A percentile compares a stretch with the other conserved stretches of the same genome.
Conservation (phyloP, 2,329 filamentous ascomycete species). For the Talaromyces sp. region DNA sequence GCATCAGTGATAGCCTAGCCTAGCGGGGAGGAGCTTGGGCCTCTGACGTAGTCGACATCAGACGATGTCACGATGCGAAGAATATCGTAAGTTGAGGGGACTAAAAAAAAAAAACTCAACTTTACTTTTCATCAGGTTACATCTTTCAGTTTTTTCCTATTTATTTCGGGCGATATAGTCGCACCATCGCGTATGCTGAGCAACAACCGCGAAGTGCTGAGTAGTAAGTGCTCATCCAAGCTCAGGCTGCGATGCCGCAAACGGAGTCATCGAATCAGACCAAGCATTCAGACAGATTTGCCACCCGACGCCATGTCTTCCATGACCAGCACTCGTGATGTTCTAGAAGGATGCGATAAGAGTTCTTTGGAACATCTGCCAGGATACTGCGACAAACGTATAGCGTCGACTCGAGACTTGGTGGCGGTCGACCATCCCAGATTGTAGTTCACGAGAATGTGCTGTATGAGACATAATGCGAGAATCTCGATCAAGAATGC, state of each 20-base stretch:
- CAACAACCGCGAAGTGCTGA: neutral
- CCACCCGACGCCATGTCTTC: neutral
- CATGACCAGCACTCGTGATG: neutral
- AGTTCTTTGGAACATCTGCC: neutral
- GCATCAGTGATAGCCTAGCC: neutral
- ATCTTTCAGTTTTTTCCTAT: too few relatives aligned
- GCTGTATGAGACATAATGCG: too few relatives aligned
- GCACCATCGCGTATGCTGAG: neutral
- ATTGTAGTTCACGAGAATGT: too few relatives aligned
- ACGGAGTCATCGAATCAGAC: neutral
- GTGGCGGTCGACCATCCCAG: too few relatives aligned
- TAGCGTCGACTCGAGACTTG: neutral
- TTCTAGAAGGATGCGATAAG: slow-evolving; percentile 9
- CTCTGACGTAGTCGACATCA: slow-evolving; percentile 13
- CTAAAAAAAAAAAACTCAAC: too few relatives aligned
- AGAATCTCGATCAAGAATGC: too few relatives aligned
- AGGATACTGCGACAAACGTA: neutral
- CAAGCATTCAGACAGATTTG: neutral
- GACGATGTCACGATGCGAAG: neutral
- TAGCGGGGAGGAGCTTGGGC: slow-evolving; percentile 19
- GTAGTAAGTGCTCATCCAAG: neutral
- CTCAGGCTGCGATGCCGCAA: neutral
- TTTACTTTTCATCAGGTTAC: too few relatives aligned
- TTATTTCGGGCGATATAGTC: too few relatives aligned
- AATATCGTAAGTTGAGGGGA: too few relatives aligned